Conservation (phyloP, 1,139 yeast species). For the Magnusiomyces suaveolens region DNA sequence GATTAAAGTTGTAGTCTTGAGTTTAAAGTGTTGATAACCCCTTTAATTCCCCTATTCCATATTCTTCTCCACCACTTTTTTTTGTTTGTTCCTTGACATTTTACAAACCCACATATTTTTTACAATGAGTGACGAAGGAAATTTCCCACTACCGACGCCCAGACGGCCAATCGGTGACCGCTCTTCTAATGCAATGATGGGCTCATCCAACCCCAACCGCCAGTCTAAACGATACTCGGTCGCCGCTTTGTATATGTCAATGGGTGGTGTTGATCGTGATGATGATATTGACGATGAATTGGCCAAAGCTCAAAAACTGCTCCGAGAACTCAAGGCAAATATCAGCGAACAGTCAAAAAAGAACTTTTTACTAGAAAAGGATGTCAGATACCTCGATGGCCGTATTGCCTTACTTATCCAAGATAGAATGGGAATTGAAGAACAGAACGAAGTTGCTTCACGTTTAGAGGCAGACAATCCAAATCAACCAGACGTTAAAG, state of each 20-base stretch:
- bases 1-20: not conserved
- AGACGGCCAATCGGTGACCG: constrained; percentile 3
- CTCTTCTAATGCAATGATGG: not conserved
- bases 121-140: not conserved
- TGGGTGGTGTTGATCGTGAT: constrained; percentile 33
- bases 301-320: constrained; percentile 31
- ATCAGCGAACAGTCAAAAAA: constrained; percentile 34
- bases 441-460: constrained; percentile 32
- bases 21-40: not conserved
- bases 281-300: constrained; percentile 34
- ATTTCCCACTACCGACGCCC: constrained; percentile 3
- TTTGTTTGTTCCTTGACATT: not conserved
- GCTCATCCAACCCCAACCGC: constrained; percentile 20
- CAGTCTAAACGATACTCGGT: constrained; percentile 33
- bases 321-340: constrained; percentile 30
- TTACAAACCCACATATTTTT: not conserved
- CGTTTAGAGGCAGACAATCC: constrained; percentile 24
- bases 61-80: not conserved
- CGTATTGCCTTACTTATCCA: constrained; percentile 36
- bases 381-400: constrained; percentile 35
- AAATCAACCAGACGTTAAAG: not conserved
- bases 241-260: constrained; percentile 33
- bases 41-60: too few relatives aligned
- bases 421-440: constrained; percentile 35
- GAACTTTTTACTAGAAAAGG: constrained; percentile 35